Conservation (phyloP, 345 rosid species). For the Moricandia arvensis region DNA sequence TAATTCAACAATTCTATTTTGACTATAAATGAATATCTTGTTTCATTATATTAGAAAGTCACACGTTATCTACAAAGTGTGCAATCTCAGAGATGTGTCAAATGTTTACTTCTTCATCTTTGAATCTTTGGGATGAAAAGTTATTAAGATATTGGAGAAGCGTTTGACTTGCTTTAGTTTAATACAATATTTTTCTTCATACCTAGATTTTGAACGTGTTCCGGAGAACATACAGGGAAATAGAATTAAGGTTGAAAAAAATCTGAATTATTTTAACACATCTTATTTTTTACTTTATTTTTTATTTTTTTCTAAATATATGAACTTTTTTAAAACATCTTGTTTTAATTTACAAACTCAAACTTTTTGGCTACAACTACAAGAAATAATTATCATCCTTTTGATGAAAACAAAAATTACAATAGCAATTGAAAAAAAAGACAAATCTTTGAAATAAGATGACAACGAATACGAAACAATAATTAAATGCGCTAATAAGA, state of each 20-base stretch:
- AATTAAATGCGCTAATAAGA: no score
- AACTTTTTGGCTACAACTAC: no score
- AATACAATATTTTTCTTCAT: neutral
- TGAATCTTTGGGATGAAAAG: neutral
- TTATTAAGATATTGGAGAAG: neutral
- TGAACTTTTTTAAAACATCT: no score
- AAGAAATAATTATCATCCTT: no score
- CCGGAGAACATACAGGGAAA: neutral
- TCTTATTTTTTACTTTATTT: no score
- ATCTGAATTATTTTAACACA: no score
- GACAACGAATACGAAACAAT: no score
- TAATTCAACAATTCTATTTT: neutral
- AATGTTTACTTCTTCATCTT: neutral
- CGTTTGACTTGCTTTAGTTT: neutral
- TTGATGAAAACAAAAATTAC: no score
- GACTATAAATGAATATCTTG: neutral
- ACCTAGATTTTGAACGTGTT: neutral
- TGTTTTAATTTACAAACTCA: no score
- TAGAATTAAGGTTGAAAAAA: neutral
- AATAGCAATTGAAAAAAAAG: no score
- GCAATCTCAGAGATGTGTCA: neutral
- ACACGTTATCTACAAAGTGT: neutral
- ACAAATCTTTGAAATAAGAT: no score
- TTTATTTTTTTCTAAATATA: no score
- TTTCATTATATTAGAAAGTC: neutral